A percentile compares a stretch with the other conserved stretches of the same genome.
These are phyloP conservation scores for Aureobasidium musti DNA, from an alignment of 2,329 filamentous ascomycete species.

Conservation along the genomic window DNA sequence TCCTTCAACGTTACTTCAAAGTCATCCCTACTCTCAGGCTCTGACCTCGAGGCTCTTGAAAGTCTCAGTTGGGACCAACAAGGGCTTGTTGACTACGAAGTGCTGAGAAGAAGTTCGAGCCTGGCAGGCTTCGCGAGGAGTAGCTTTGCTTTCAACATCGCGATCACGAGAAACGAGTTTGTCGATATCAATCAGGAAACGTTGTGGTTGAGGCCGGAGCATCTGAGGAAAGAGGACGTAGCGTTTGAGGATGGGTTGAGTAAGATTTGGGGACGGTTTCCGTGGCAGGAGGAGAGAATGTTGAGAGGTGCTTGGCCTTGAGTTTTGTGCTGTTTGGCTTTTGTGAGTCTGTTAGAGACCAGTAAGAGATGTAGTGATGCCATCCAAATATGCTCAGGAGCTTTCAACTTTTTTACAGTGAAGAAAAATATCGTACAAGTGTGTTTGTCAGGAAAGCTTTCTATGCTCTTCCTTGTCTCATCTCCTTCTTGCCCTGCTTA, in stretches of 20 bases:
- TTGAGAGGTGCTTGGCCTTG: constrained; percentile 32
- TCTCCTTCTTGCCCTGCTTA: constrained; percentile 38
- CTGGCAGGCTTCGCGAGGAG: constrained; percentile 52
- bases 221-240: constrained; percentile 32
- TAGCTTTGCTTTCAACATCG: constrained; percentile 53
- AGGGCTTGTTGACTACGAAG: constrained; percentile 55
- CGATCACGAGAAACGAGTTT: constrained; percentile 46
- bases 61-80: constrained; percentile 53
- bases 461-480: constrained; percentile 21
- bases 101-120: constrained; percentile 49
- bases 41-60: constrained; percentile 42
- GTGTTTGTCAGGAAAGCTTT: neutral
- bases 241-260: constrained; percentile 33
- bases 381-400: neutral
- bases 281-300: constrained; percentile 32
- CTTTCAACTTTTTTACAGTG: neutral
- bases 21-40: constrained; percentile 46
- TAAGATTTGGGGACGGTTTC: constrained; percentile 34
- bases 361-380: neutral
- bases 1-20: constrained; percentile 49
- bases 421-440: constrained; percentile 20
- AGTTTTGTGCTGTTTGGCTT: neutral
- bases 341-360: neutral
- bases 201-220: constrained; percentile 34
- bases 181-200: constrained; percentile 32